Base-by-base conservation (phyloP, 306 rosid species). In the Medicago ruthenica region DNA sequence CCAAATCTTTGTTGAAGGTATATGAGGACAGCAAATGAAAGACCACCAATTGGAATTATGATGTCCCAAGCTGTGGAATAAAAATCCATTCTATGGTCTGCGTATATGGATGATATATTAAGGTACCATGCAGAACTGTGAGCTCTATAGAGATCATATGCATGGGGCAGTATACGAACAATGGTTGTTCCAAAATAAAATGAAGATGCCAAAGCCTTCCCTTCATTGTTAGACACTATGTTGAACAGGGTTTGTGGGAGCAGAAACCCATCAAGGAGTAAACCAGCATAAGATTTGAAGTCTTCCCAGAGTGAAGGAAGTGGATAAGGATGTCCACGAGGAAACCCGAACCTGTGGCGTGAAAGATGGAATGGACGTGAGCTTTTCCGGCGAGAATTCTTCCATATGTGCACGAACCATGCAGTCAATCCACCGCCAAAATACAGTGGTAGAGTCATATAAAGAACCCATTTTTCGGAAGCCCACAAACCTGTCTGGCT, bases 21-120 rank as follows among this genome's bases (percentile, higher is more conserved):
- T 55, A 91, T n/a, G 14, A 86, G 34, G 45, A 83, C 44, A 59
- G 93, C 91, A 64, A 94, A 88, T 45, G 86, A 48, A 76, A 91
- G 69, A 71, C 88, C 88, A 71, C 77, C 81, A 40, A 75, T 73
- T 27, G 94, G 87, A 71, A 94, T 91, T 82, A 87, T 68, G 59
- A 90, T 88, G 78, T 91, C 91, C 98, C 97, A 91, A 21, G 96
- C 86, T 5, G 98, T 90, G 75, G 97, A 89, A 82, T 86, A 94
- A 79, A 89, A 88, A 76, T 86, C 97, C 84, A 83, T 83, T 51
- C 73, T 86, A 57, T 89, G 97, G 80, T 80, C 87, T 36, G 97
- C 98, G 68, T 90, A 94, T 55, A 91, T 87, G 70, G 82, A 88
- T 1, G 96, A 83, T 41, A 85, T 77, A 76, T 84, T 88, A 24